Conservation (phyloP, 768 basidiomycete species). For the Suillus occidentalis region DNA sequence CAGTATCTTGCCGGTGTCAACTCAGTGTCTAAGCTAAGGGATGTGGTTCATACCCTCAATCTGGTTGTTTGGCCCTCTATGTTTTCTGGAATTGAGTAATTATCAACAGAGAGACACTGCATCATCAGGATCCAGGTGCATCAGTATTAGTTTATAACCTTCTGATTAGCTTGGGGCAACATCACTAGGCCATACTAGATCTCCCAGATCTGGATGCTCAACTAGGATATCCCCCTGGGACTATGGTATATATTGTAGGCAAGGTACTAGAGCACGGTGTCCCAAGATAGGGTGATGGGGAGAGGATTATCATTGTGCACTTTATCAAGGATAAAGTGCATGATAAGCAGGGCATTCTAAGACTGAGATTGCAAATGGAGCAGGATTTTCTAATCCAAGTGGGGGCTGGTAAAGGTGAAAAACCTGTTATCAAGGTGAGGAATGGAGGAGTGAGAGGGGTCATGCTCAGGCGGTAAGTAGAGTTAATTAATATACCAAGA, state of each 20-base stretch:
- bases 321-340: constrained; percentile 5
- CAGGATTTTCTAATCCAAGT: background rate
- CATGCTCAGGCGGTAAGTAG: background rate
- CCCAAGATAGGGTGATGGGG: background rate
- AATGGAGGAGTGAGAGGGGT: background rate
- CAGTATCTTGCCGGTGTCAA: background rate
- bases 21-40: background rate
- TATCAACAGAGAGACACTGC: constrained; percentile 1
- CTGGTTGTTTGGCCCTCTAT: constrained; percentile 5
- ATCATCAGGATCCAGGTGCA: background rate
- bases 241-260: background rate
- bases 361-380: background rate
- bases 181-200: background rate
- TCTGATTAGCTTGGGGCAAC: constrained; percentile 5
- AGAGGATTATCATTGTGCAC: background rate
- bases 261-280: background rate
- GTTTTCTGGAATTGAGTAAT: constrained; percentile 7
- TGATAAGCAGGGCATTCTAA: background rate
- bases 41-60: background rate
- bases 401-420: background rate
- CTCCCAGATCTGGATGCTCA: background rate
- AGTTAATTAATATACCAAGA: too few species aligned
- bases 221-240: constrained; percentile 4
- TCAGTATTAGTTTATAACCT: background rate
- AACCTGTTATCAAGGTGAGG: background rate